Conservation (phyloP, 2,329 filamentous ascomycete genomes). For the Fusarium sp. region DNA sequence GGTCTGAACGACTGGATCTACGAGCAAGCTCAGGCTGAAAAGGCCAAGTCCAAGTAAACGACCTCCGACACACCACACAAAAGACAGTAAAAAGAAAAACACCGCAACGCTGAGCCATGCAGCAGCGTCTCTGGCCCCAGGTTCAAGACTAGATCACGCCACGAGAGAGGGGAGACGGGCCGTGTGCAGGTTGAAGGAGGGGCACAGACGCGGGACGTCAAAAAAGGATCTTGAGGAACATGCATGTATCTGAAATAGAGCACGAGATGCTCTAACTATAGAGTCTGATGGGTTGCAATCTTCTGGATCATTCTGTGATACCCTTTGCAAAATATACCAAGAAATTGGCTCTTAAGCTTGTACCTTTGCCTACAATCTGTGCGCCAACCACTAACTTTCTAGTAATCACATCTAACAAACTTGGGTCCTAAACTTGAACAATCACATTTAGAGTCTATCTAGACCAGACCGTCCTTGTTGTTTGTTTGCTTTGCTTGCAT, state of each 20-base stretch:
- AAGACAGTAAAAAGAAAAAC: constrained; percentile 10
- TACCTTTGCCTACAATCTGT: no score
- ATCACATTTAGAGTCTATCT: no score
- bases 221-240: not conserved
- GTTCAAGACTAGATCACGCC: constrained; percentile 8
- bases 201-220: not conserved
- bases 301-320: constrained; percentile 31
- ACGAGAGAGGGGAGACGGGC: not conserved
- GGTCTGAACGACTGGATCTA: constrained; percentile 98
- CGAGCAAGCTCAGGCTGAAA: constrained; percentile 79
- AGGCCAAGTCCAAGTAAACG: constrained; percentile 49
- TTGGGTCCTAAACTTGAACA: no score
- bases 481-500: not conserved
- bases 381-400: not conserved
- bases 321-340: constrained; percentile 34
- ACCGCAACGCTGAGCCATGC: constrained; percentile 10
- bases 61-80: not conserved
- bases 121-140: constrained; percentile 9
- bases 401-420: not conserved
- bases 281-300: constrained; percentile 2
- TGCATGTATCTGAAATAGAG: not conserved
- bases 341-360: not conserved
- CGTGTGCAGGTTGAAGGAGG: not conserved
- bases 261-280: not conserved
- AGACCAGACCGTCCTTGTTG: no score